These are phyloP conservation scores for Lasiodiplodia sp. DNA, from an alignment of 2,329 filamentous ascomycete genomes.

Conservation along the genomic window DNA sequence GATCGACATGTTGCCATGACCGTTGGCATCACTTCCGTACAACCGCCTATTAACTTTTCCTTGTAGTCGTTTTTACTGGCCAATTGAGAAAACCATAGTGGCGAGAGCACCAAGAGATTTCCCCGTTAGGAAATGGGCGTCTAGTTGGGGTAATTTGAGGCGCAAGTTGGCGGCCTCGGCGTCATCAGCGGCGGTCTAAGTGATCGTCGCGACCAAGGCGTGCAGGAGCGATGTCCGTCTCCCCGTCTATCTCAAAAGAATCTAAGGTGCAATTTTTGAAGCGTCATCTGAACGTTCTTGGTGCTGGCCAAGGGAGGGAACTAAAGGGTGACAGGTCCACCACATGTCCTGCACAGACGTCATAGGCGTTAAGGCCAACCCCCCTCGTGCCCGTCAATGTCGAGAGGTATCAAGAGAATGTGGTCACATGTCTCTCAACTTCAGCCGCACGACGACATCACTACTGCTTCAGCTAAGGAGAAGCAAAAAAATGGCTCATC, in stretches of 20 bases:
- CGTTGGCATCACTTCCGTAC: background rate
- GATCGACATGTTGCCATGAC: background rate
- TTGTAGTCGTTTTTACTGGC: background rate
- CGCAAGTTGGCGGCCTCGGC: background rate
- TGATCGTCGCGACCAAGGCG: background rate
- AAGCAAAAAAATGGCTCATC: background rate
- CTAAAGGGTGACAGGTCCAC: slow-evolving; percentile 2
- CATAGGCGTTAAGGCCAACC: slow-evolving; percentile 22
- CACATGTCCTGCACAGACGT: background rate
- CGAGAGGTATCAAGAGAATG: background rate
- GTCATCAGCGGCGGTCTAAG: slow-evolving; percentile 1
- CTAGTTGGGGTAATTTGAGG: background rate
- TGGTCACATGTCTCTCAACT: too few species aligned
- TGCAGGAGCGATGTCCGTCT: background rate
- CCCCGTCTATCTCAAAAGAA: background rate
- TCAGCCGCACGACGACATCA: background rate
- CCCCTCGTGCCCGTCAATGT: background rate
- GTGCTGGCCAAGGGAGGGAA: background rate
- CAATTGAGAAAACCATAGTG: background rate
- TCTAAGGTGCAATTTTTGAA: background rate
- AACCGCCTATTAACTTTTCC: background rate
- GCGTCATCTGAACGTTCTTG: background rate
- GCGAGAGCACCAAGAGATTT: background rate
- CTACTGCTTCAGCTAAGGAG: background rate
- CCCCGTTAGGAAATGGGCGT: background rate